Conservation (phyloP, 306 rosid genomes). For the Canavalia ensiformis region DNA sequence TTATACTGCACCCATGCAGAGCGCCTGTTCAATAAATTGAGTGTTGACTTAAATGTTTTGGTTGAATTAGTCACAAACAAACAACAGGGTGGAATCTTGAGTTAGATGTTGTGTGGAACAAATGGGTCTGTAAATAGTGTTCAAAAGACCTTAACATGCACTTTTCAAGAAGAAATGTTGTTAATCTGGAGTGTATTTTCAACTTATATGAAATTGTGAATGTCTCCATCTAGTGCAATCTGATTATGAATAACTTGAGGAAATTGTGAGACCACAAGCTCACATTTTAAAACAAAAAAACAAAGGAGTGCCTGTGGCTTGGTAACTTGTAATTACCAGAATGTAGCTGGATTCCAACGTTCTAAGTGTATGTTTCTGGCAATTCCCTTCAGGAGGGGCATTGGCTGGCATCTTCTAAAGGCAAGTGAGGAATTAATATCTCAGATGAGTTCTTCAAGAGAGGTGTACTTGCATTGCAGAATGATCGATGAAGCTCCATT, state of each 20-base stretch:
- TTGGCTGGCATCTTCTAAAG: constrained; percentile 97
- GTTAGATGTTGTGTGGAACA: not conserved
- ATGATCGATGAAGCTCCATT: constrained; percentile 85
- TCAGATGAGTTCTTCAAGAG: constrained; percentile 73
- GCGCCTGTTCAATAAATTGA: constrained; percentile 3
- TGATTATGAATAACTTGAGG: not conserved
- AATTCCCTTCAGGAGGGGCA: constrained; percentile 79
- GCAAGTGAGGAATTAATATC: constrained; percentile 90
- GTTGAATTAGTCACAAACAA: not conserved
- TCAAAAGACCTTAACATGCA: no score
- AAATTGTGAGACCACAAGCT: not conserved
- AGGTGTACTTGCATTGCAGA: constrained; percentile 90
- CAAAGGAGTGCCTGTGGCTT: not conserved
- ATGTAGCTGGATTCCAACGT: constrained; percentile 22
- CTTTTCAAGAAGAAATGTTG: no score
- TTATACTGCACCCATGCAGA: not conserved
- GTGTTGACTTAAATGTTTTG: not conserved
- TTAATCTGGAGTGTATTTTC: no score
- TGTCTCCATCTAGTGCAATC: not conserved
- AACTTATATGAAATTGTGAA: no score
- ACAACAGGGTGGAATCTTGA: not conserved
- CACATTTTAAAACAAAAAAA: constrained; percentile 8
- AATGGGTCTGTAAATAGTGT: no score
- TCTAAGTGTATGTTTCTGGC: constrained; percentile 42
- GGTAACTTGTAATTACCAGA: not conserved